Conservation (phyloP, 225 moss, liverwort and hornwort species). For the Lunularia cruciata region DNA sequence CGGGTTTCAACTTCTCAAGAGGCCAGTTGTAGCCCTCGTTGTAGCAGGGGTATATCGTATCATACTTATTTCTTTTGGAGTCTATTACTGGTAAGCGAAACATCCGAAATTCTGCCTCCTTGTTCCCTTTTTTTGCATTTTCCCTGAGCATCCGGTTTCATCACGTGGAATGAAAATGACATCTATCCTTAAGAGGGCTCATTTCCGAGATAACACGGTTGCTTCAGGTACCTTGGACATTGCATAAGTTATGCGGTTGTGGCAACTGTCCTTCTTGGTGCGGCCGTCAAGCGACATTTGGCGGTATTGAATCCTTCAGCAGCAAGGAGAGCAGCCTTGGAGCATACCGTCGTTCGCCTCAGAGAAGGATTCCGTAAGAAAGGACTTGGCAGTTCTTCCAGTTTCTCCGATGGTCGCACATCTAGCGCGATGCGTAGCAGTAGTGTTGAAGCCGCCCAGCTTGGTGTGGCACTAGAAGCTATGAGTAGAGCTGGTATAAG, state of each 20-base stretch:
- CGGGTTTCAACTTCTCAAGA: constrained; percentile 91
- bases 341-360: constrained; percentile 84
- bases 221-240: constrained; percentile 93
- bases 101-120: not conserved
- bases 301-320: constrained; percentile 81
- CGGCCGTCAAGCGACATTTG: constrained; percentile 84
- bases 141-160: not conserved
- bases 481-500: constrained; percentile 58
- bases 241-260: constrained; percentile 96
- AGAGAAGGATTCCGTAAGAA: constrained; percentile 94
- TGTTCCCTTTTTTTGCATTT: not conserved
- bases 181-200: not conserved
- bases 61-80: constrained; percentile 92
- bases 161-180: not conserved
- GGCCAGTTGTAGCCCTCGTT: constrained; percentile 82
- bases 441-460: constrained; percentile 85
- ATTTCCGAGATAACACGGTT: not conserved
- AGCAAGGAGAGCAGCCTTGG: constrained; percentile 88
- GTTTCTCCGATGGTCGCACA: constrained; percentile 90
- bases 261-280: constrained; percentile 83
- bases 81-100: constrained; percentile 80
- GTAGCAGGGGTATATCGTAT: constrained; percentile 91
- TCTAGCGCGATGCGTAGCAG: constrained; percentile 90
- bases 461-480: constrained; percentile 59
- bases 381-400: constrained; percentile 92